These are phyloP conservation scores for Daldinia sp. DNA, from an alignment of 2,329 filamentous ascomycete species.

Conservation along the genomic window DNA sequence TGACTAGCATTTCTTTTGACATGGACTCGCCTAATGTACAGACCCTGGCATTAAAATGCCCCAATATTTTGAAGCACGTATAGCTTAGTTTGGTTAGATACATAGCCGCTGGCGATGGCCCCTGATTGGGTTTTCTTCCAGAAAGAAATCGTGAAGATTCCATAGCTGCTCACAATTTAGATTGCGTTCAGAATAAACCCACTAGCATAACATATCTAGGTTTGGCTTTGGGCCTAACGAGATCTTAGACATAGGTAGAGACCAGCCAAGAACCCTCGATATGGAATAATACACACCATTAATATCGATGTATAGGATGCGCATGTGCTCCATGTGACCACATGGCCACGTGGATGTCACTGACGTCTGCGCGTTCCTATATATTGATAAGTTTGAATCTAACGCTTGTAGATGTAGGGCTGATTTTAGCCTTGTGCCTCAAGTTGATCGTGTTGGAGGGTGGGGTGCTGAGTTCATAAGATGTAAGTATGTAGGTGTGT, in stretches of 20 bases:
- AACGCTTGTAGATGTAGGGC: slow-evolving; percentile 32
- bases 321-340: slow-evolving; percentile 21
- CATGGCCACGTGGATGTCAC: slow-evolving; percentile 36
- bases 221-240: neutral
- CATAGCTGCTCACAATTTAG: neutral
- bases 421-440: slow-evolving; percentile 33
- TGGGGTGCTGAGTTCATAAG: slow-evolving; percentile 11
- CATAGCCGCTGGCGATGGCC: slow-evolving; percentile 4
- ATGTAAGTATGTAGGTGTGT: neutral
- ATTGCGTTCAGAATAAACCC: neutral
- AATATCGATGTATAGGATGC: slow-evolving; percentile 7
- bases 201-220: neutral
- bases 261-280: neutral
- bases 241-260: neutral
- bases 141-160: slow-evolving; percentile 2
- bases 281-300: neutral
- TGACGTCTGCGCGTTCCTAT: slow-evolving; percentile 17
- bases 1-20: slow-evolving; percentile 26
- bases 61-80: slow-evolving; percentile 11
- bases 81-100: slow-evolving; percentile 3
- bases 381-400: slow-evolving; percentile 27
- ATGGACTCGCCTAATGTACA: slow-evolving; percentile 23
- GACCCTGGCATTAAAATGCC: slow-evolving; percentile 20
- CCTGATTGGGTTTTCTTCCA: slow-evolving; percentile 15
- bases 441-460: slow-evolving; percentile 1